These are phyloP conservation scores for Fusarium ambrosium DNA, from an alignment of 2,329 filamentous ascomycete genomes.

Conservation along the genomic window DNA sequence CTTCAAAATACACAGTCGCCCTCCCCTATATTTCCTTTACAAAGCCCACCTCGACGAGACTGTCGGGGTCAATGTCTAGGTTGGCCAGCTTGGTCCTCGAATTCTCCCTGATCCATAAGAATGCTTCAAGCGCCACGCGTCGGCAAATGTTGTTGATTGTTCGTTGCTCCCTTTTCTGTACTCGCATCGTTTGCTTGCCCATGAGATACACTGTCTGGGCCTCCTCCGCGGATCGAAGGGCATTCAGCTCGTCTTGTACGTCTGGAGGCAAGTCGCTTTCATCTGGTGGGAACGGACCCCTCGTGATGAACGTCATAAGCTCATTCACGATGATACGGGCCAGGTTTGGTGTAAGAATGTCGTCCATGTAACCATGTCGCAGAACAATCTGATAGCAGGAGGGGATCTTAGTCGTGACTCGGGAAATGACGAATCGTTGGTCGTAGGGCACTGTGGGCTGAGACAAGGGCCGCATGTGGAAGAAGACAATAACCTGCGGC, in stretches of 20 bases:
- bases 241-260: constrained; percentile 56
- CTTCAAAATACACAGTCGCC: constrained; percentile 8
- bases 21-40: constrained; percentile 71
- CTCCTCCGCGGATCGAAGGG: constrained; percentile 59
- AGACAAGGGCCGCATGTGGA: constrained; percentile 77
- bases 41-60: constrained; percentile 77
- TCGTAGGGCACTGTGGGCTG: constrained; percentile 65
- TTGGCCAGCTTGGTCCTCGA: constrained; percentile 76
- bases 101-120: constrained; percentile 76
- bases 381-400: constrained; percentile 78
- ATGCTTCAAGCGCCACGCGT: constrained; percentile 64
- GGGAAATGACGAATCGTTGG: constrained; percentile 63
- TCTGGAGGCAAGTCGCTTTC: constrained; percentile 42
- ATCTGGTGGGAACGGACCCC: constrained; percentile 47
- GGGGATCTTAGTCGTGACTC: constrained; percentile 61
- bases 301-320: constrained; percentile 67
- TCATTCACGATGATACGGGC: constrained; percentile 69
- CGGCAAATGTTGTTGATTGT: constrained; percentile 55
- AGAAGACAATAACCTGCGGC: constrained; percentile 79
- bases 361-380: constrained; percentile 80
- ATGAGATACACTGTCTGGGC: constrained; percentile 68
- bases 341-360: constrained; percentile 75
- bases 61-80: constrained; percentile 63
- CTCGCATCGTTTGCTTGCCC: constrained; percentile 72
- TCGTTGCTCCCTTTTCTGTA: constrained; percentile 57